These are phyloP conservation scores for Verbascum thapsus DNA, from an alignment of 257 asterid genomes.

Conservation along the genomic window DNA sequence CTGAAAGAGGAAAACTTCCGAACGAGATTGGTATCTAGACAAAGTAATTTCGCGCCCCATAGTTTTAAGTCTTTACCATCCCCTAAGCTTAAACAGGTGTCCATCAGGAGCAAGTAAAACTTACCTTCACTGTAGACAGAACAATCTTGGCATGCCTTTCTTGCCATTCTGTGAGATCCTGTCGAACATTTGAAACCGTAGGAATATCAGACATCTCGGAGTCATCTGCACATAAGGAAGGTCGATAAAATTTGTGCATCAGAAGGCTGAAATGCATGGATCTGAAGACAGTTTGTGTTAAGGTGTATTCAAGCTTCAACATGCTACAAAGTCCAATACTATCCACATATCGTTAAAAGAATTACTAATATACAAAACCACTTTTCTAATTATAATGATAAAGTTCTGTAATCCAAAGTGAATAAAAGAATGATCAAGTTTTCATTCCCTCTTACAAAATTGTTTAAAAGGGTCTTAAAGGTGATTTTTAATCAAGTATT, in stretches of 20 bases:
- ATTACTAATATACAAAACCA: not conserved
- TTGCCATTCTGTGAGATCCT: constrained; percentile 95
- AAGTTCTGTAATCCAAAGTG: not conserved
- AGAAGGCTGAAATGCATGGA: constrained; percentile 14
- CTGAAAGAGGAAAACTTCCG: not conserved
- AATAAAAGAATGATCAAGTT: not conserved
- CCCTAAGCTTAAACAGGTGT: not conserved
- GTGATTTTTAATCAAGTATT: not conserved
- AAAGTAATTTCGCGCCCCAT: too few species aligned
- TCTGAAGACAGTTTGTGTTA: too few species aligned
- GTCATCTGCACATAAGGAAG: constrained; percentile 62
- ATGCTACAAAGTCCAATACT: constrained; percentile 5
- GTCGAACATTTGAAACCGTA: constrained; percentile 78
- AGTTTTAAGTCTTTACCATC: not conserved
- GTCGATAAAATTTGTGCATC: constrained; percentile 25
- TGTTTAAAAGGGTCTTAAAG: not conserved
- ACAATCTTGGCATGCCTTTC: constrained; percentile 92
- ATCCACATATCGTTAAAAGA: constrained; percentile 10
- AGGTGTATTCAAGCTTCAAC: constrained; percentile 18
- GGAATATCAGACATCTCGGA: constrained; percentile 76
- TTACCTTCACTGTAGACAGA: constrained; percentile 80
- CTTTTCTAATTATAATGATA: too few species aligned
- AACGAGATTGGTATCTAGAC: not conserved
- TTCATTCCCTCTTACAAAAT: not conserved
- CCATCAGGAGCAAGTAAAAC: constrained; percentile 21